Conservation (phyloP, 768 basidiomycete species). For the Brasilioporus rufonigricans region DNA sequence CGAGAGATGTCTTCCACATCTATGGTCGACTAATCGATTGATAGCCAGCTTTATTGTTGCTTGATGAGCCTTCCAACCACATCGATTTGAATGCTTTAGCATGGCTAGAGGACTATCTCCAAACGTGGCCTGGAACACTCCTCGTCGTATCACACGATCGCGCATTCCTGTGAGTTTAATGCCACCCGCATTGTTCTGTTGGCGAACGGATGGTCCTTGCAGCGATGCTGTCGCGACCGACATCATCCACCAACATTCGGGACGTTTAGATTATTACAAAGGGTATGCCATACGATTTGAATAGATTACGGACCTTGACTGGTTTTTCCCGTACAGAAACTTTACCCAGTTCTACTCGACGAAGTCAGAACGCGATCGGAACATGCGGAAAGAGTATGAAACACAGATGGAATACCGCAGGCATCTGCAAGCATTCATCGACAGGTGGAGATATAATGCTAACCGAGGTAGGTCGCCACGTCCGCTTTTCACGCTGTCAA, state of each 20-base stretch:
- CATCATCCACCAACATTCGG: conserved; percentile 95
- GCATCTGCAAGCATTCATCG: conserved; percentile 96
- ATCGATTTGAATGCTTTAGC: conserved; percentile 96
- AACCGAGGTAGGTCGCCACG: conserved; percentile 62
- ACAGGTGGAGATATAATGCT: conserved; percentile 97
- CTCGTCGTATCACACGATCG: conserved; percentile 99
- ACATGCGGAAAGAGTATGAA: conserved; percentile 93
- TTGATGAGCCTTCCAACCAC: conserved; percentile 97
- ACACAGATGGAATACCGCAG: conserved; percentile 93
- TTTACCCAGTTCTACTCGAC: conserved; percentile 99
- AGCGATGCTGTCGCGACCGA: conserved; percentile 97
- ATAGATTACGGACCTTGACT: conserved; percentile 2
- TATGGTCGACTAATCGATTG: conserved; percentile 6
- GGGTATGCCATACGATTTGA: conserved; percentile 51
- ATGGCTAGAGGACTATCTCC: conserved; percentile 96
- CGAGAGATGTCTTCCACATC: neutral
- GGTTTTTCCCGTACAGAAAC: conserved; percentile 52
- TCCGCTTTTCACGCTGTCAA: neutral
- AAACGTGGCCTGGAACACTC: conserved; percentile 90
- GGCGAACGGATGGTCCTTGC: neutral
- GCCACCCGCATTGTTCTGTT: conserved; percentile 31
- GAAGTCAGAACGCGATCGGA: conserved; percentile 91
- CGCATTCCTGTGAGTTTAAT: conserved; percentile 72
- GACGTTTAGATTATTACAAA: conserved; percentile 94
- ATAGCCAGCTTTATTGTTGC: conserved; percentile 72